These are phyloP conservation scores for Penicillium alfredii DNA, from an alignment of 495 filamentous ascomycete genomes.

Conservation along the genomic window DNA sequence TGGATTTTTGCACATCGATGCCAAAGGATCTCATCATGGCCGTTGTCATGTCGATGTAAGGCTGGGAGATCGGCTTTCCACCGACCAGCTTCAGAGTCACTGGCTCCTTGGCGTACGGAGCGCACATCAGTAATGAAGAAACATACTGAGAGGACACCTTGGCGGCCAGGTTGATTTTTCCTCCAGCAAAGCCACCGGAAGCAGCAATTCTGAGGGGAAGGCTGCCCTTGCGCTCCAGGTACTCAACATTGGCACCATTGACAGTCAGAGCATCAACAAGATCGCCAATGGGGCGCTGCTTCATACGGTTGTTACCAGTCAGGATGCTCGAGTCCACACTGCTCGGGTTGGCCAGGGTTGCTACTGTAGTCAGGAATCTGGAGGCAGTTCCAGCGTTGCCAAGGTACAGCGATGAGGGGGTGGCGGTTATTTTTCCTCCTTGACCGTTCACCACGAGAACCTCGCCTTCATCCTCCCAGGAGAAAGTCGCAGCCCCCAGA, in stretches of 20 bases:
- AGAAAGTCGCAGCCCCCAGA: conserved; percentile 83
- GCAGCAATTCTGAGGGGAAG: conserved; percentile 80
- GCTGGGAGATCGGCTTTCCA: conserved; percentile 92
- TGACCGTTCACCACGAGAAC: conserved; percentile 86
- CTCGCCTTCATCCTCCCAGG: conserved; percentile 90
- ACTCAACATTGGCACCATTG: conserved; percentile 79
- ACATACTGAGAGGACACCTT: conserved; percentile 98
- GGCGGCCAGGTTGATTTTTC: conserved; percentile 84
- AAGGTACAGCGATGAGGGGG: conserved; percentile 72
- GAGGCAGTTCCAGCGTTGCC: conserved; percentile 97
- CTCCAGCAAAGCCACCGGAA: conserved; percentile 80
- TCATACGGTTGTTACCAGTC: conserved; percentile 95
- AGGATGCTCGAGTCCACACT: conserved; percentile 64
- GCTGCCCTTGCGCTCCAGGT: conserved; percentile 69
- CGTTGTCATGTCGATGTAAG: conserved; percentile 98
- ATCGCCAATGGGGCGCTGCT: conserved; percentile 85
- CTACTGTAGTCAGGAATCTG: conserved; percentile 89
- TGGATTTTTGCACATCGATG: conserved; percentile 66
- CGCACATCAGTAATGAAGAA: conserved; percentile 92
- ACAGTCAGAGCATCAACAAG: conserved; percentile 85
- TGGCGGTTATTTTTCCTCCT: conserved; percentile 77
- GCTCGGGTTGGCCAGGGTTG: conserved; percentile 68
- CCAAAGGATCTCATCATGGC: conserved; percentile 97
- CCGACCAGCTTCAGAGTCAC: conserved; percentile 86
- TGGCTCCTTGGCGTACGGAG: conserved; percentile 89